phyloP scores from a whole-genome alignment of 225 moss, liverwort and hornwort species.

The Marchantia paleacea region DNA sequence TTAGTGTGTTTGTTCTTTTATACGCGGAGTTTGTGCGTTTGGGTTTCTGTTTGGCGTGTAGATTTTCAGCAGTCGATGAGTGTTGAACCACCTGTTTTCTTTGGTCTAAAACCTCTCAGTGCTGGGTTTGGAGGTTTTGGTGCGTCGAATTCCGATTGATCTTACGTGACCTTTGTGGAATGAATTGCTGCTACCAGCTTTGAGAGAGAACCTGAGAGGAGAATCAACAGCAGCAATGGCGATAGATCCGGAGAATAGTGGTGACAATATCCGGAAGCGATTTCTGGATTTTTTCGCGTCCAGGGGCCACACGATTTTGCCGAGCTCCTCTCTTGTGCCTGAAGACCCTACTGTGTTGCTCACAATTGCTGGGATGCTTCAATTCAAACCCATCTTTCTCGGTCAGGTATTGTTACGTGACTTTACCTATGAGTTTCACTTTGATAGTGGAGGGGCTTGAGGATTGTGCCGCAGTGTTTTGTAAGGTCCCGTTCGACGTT shows the following conservation, averaged over 20 bases:
- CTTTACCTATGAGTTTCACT: background rate
- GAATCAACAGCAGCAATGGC: constrained; percentile 29
- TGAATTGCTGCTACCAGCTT: constrained; percentile 20
- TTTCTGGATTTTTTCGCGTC: constrained; percentile 74
- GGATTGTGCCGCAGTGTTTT: background rate
- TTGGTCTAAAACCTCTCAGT: background rate
- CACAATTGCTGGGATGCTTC: constrained; percentile 94
- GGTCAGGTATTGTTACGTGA: constrained; percentile 49
- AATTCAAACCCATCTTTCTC: constrained; percentile 92
- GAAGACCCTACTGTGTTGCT: constrained; percentile 90
- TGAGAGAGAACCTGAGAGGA: constrained; percentile 39
- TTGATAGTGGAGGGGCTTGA: background rate
- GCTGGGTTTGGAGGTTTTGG: background rate
- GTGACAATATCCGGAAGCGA: constrained; percentile 74
- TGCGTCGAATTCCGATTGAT: background rate
- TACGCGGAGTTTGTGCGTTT: background rate
- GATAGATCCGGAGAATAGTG: constrained; percentile 55
- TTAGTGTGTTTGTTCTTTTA: background rate
- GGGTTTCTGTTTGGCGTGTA: background rate
- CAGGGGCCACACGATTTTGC: constrained; percentile 68
- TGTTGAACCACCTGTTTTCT: no score
- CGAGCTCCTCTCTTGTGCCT: constrained; percentile 84
- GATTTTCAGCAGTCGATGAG: background rate
- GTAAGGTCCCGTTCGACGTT: background rate
- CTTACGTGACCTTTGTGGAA: background rate